These are phyloP conservation scores for Melanomma pulvis-pyrius DNA, from an alignment of 495 filamentous ascomycete genomes.

Conservation along the genomic window DNA sequence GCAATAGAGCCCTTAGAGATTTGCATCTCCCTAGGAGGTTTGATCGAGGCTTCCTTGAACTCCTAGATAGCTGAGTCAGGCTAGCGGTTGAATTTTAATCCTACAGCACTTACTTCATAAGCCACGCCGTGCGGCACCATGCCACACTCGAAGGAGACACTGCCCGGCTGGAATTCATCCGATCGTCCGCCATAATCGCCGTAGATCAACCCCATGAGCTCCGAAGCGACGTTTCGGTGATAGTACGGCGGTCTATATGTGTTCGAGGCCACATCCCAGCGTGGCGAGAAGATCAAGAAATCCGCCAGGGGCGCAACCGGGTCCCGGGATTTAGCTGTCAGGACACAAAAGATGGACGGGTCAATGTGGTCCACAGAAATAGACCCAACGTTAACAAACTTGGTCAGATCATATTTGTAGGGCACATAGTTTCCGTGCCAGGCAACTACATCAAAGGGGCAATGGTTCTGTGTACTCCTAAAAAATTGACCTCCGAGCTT, in stretches of 20 bases:
- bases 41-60: too few species aligned
- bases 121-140: conserved; percentile 11
- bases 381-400: not conserved
- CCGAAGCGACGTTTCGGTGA: conserved; percentile 9
- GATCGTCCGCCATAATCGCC: not conserved
- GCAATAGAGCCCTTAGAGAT: too few species aligned
- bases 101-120: too few species aligned
- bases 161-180: not conserved
- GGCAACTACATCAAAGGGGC: not conserved
- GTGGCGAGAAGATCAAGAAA: not conserved
- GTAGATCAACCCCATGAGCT: conserved; percentile 3
- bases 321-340: not conserved
- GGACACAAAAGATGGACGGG: not conserved
- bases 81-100: too few species aligned
- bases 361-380: not conserved
- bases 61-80: too few species aligned
- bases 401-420: not conserved
- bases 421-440: conserved; percentile 2
- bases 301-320: not conserved
- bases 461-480: not conserved
- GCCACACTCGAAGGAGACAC: not conserved
- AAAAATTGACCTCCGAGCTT: not conserved
- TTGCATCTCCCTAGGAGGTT: too few species aligned
- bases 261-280: not conserved
- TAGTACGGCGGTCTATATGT: conserved; percentile 11